A percentile compares a stretch with the other conserved stretches of the same genome.
Conservation (phyloP, 108 stramenopile species). For the Nitzschia sp. region DNA sequence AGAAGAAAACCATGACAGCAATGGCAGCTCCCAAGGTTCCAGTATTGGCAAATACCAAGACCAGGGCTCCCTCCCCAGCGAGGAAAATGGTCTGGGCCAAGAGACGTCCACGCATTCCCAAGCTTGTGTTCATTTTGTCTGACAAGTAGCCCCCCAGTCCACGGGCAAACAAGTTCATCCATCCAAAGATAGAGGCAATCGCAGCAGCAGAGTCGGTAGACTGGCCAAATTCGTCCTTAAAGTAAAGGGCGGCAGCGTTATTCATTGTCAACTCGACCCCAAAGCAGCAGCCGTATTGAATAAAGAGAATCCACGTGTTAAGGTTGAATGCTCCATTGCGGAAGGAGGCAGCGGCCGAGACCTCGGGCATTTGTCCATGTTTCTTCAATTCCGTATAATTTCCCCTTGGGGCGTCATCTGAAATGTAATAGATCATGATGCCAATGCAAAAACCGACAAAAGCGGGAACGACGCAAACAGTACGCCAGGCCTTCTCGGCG, state of each 20-base stretch:
- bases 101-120: conserved; percentile 74
- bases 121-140: conserved; percentile 49
- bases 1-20: conserved; percentile 75
- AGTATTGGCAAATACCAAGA: conserved; percentile 67
- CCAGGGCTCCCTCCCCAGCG: conserved; percentile 60
- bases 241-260: conserved; percentile 88
- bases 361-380: conserved; percentile 73
- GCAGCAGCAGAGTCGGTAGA: conserved; percentile 74
- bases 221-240: conserved; percentile 71
- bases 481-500: conserved; percentile 82
- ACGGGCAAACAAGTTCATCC: conserved; percentile 84
- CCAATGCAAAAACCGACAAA: conserved; percentile 56
- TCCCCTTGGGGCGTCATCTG: conserved; percentile 90
- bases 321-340: conserved; percentile 69
- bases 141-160: conserved; percentile 63
- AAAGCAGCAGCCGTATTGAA: conserved; percentile 92
- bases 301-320: conserved; percentile 88
- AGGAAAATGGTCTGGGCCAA: conserved; percentile 57
- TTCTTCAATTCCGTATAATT: conserved; percentile 81
- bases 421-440: conserved; percentile 48
- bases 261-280: conserved; percentile 93
- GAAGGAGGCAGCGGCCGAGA: conserved; percentile 71
- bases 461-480: conserved; percentile 81
- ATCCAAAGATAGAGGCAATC: conserved; percentile 71
- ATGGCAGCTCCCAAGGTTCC: conserved; percentile 54